Conservation (phyloP, 2,329 filamentous ascomycete species). For the Massarina eburnea region DNA sequence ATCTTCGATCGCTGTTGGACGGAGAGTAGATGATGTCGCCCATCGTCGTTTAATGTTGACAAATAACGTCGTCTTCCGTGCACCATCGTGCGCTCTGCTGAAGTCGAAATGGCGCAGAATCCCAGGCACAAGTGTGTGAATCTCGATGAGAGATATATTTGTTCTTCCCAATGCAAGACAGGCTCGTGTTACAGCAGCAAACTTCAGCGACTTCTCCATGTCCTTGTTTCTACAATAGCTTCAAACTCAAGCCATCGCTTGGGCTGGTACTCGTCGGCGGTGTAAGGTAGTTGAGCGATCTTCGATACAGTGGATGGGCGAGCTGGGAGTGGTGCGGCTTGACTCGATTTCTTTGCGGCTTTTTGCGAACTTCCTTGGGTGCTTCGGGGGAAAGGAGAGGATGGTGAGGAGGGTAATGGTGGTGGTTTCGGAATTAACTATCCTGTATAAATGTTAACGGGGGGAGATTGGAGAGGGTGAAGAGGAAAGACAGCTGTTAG, state of each 20-base stretch:
- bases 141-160: constrained; percentile 20
- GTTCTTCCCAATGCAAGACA: constrained; percentile 18
- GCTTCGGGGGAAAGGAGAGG: constrained; percentile 43
- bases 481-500: constrained; percentile 8
- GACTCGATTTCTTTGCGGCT: constrained; percentile 22
- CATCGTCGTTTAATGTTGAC: too few species aligned
- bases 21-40: too few species aligned
- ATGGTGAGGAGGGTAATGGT: constrained; percentile 34
- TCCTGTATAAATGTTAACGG: constrained; percentile 15
- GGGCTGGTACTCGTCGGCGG: constrained; percentile 48
- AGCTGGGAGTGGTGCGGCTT: constrained; percentile 12
- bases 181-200: constrained; percentile 21
- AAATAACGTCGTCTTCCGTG: constrained; percentile 18
- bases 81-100: constrained; percentile 13
- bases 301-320: constrained; percentile 20
- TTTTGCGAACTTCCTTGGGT: constrained; percentile 23
- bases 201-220: constrained; percentile 23
- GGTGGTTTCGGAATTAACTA: constrained; percentile 42
- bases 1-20: too few species aligned
- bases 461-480: too few species aligned
- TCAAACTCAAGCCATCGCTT: constrained; percentile 50
- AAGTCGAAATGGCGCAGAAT: constrained; percentile 18
- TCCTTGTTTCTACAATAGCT: constrained; percentile 9
- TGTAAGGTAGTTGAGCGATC: constrained; percentile 21
- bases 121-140: constrained; percentile 18